phyloP scores from a whole-genome alignment of 192 early-diverging fungal species.

The Mortierella hygrophila region DNA sequence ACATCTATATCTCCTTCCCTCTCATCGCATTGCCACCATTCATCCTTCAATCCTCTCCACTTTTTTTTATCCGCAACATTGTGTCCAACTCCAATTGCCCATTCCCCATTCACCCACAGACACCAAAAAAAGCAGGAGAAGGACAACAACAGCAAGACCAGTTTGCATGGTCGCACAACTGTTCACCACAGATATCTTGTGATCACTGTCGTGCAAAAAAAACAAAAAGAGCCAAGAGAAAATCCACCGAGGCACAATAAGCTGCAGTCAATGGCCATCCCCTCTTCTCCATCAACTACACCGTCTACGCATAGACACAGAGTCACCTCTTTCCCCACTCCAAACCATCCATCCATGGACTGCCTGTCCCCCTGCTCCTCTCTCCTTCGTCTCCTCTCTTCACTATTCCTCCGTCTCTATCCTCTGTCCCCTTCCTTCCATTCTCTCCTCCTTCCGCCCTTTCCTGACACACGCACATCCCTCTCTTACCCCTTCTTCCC shows the following conservation, averaged over 20 bases:
- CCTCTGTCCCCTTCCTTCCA: not conserved
- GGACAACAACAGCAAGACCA: conserved; percentile 1
- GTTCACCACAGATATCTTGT: conserved; percentile 25
- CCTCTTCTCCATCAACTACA: not conserved
- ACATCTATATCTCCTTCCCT: not conserved
- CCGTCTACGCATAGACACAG: conserved; percentile 4
- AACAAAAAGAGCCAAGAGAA: not conserved
- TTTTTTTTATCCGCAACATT: not conserved
- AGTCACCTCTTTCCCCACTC: not conserved
- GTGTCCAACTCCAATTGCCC: not conserved
- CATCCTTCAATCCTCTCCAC: no score
- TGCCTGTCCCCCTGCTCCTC: not conserved
- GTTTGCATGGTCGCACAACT: conserved; percentile 24
- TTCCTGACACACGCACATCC: not conserved
- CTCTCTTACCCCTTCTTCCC: not conserved
- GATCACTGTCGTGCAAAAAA: conserved; percentile 3
- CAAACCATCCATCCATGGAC: not conserved
- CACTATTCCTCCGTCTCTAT: not conserved
- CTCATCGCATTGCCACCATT: not conserved
- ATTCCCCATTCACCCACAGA: not conserved
- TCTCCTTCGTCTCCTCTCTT: not conserved
- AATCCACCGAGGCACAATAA: not conserved
- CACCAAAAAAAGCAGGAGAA: not conserved
- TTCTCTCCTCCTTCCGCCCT: not conserved
- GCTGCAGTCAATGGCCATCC: not conserved